Evolutionary conservation across 2,329 filamentous ascomycete species (phyloP).

Genomic region (Calonectria pteridis): DNA sequence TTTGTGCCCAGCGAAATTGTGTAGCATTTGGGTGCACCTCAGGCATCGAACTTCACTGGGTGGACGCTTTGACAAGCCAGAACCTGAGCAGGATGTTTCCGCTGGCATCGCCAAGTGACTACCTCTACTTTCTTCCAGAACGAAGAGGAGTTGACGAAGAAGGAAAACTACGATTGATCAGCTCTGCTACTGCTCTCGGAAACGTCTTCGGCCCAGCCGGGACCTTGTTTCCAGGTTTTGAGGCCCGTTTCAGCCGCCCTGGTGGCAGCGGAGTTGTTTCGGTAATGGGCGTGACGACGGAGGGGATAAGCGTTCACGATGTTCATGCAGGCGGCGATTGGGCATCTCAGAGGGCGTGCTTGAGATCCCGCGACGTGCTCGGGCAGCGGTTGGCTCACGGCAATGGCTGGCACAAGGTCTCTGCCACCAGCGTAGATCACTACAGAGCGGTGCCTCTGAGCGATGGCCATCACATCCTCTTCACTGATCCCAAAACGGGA

Average conservation of each 20-base stretch:
- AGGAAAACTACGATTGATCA: slow-evolving; percentile 72
- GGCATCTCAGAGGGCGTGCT: slow-evolving; percentile 26
- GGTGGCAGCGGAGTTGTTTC: slow-evolving; percentile 38
- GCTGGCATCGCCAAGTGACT: slow-evolving; percentile 65
- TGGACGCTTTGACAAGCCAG: slow-evolving; percentile 59
- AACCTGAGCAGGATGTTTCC: slow-evolving; percentile 68
- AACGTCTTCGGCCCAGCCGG: slow-evolving; percentile 36
- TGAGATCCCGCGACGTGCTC: slow-evolving; percentile 29
- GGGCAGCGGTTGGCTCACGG: slow-evolving; percentile 32
- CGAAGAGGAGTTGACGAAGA: slow-evolving; percentile 61
- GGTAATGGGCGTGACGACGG: slow-evolving; percentile 29
- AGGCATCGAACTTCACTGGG: slow-evolving; percentile 74
- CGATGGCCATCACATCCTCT: slow-evolving; percentile 74
- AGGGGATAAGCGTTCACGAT: slow-evolving; percentile 25
- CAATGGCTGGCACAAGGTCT: slow-evolving; percentile 44
- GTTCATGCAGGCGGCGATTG: slow-evolving; percentile 27
- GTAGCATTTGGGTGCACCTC: slow-evolving; percentile 74
- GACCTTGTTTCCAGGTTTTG: slow-evolving; percentile 38
- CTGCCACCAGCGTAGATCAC: slow-evolving; percentile 65
- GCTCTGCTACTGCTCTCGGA: slow-evolving; percentile 62
- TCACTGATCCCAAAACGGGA: slow-evolving; percentile 70
- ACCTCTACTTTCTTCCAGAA: slow-evolving; percentile 71
- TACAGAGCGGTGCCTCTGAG: slow-evolving; percentile 74
- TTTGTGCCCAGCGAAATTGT: slow-evolving; percentile 74
- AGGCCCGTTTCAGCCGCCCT: slow-evolving; percentile 36